Evolutionary conservation across 345 rosid genomes (phyloP), one percentile per base, ranked within the genome.

Genomic region (Eucalyptus caleyi): DNA sequence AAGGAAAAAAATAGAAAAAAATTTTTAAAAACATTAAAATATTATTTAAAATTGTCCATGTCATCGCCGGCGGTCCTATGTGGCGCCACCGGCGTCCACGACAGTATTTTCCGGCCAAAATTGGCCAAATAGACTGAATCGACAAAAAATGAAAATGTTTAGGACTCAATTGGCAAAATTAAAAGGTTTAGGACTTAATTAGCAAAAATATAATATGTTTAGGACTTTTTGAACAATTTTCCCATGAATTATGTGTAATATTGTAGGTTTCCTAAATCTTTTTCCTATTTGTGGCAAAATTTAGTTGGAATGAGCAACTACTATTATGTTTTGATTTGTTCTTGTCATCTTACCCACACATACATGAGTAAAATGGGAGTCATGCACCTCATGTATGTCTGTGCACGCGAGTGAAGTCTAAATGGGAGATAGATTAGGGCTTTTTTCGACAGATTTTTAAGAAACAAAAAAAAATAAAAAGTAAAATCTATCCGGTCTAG

Each of bases 91-190:
- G 1, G 47, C 3, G 1, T 45, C 47, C 47, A 45, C 47, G 4
- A 9, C 11, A 45, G 11, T 1, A 45, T 45, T 45, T 45, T 45
- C 47, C 0, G 1, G 11, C 11, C 47, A 45, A 45, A 45, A 45
- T 45, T 45, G 47, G 47, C 47, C 3, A 1, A 1, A 45, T 2
- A 3, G 1, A 45, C 1, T 9, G 47, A 45, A 45, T 45, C 0
- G 11, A 0, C 4, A 45, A 45, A 45, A 45, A 45, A 0, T 45
- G 47, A 34, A 42, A 42, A 42, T 2, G 8, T 42, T 42, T 42
- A 42, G 2, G 2, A 42, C 44, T 42, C 44, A 42, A 42, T 42
- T 42, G 8, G 44, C 44, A 42, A 42, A 42, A 2, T 42, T 42
- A 45, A 45, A 45, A 9, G 11, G 47, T 45, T 45, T 45, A 45